Evolutionary conservation across 2,329 filamentous ascomycete genomes (phyloP), one percentile per base, ranked within the genome.

Genomic region (Eurotiales sp.): DNA sequence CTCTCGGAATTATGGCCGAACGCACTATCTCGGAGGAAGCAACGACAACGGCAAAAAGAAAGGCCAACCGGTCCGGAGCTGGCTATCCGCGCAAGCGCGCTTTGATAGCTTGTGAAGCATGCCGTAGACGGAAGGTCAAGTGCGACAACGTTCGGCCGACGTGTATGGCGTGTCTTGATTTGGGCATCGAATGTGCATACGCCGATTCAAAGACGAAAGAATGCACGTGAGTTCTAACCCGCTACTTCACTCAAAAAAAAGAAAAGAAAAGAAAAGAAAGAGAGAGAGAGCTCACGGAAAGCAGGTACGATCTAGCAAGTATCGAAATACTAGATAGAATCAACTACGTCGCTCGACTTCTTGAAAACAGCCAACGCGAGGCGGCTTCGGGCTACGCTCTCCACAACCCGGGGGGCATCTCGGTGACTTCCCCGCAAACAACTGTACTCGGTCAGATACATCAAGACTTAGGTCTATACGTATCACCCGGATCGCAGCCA

Each of bases 101-200:
- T 11, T 14, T 48, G 14, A 29, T 30, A 6, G 45, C 45, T 3
- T 48, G 45, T 22, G 21, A 48, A 34, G 17, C 34, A 40, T 48
- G 45, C 27, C 45, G 45, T n/a, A 37, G 32, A 17, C 32, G 45
- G 12, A 48, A 48, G 45, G 34, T 30, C 21, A 48, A 48, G 22
- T 48, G 45, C n/a, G 45, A 48, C 22, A 48, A 48, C 27, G 34
- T 39, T 10, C 45, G 45, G 21, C 45, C 45, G 17, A 48, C 32
- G n/a, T 48, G 45, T 30, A 21, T 12, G 10, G 22, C 15, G 17
- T 48, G 45, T 22, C 21, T 14, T 29, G 36, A 40, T 29, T 29
- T 48, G 19, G 45, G 21, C 8, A 30, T 21, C 1, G 17, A 37
- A 15, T 48, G 45, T 34, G 22, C 29, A 10, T 48, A 48, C 34